Conservation (phyloP, 2,329 filamentous ascomycete genomes). For the Exophiala xenobiotica region DNA sequence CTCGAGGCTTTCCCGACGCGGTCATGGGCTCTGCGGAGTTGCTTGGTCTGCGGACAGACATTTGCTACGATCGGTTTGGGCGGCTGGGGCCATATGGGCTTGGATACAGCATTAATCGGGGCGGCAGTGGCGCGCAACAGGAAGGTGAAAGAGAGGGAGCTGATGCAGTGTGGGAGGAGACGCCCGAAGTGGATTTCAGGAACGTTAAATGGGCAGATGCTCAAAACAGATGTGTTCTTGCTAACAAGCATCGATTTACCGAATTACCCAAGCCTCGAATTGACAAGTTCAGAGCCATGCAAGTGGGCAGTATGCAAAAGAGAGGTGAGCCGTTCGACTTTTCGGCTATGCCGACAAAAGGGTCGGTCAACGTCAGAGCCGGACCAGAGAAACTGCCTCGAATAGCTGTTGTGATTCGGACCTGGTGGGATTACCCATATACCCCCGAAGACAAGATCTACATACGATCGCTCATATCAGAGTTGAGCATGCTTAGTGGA, state of each 20-base stretch:
- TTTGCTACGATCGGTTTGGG: conserved; percentile 92
- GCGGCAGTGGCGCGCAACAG: conserved; percentile 81
- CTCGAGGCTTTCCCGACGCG: conserved; percentile 79
- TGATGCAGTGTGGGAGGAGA: conserved; percentile 73
- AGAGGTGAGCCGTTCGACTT: conserved; percentile 16
- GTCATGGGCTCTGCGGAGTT: conserved; percentile 84
- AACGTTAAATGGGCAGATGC: conserved; percentile 75
- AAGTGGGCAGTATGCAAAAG: conserved; percentile 17
- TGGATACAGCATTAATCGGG: conserved; percentile 75
- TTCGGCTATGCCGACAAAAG: conserved; percentile 4
- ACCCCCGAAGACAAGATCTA: conserved; percentile 76
- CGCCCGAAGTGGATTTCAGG: conserved; percentile 72
- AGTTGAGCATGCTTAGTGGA: conserved; percentile 73
- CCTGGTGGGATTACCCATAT: conserved; percentile 77
- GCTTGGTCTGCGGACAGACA: conserved; percentile 73
- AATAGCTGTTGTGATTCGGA: conserved; percentile 75
- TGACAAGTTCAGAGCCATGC: conserved; percentile 35
- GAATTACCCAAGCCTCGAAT: conserved; percentile 39
- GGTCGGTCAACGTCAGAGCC: conserved; percentile 29
- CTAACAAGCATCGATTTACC: conserved; percentile 69
- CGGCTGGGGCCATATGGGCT: conserved; percentile 85
- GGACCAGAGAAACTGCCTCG: conserved; percentile 45
- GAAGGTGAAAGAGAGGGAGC: conserved; percentile 78
- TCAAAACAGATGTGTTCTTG: conserved; percentile 69
- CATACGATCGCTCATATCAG: conserved; percentile 75